Evolutionary conservation across 1,139 yeast species (phyloP), one percentile per base, ranked within the genome.

Genomic region (Suhomyces bribrorum): DNA sequence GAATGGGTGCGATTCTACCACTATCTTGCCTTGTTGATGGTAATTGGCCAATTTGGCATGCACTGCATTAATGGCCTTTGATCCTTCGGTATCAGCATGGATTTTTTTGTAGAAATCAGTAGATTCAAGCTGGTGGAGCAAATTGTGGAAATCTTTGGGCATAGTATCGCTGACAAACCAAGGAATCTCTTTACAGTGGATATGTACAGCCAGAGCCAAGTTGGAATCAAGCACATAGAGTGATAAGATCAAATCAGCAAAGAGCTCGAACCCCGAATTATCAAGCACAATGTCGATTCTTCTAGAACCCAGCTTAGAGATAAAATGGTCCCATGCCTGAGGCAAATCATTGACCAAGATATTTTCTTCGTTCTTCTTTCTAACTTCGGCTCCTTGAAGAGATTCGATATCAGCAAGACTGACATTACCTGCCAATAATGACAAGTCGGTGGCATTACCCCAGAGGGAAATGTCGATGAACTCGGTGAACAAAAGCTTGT

Each of bases 91-190:
- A 15, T 47, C 41, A 8, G 49, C 44, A 66, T 69, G 51, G 25
- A 75, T 70, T 4, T 72, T 67, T 2, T 71, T 67, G 64, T 85
- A 88, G 47, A 81, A 72, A 5, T 59, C 42, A 4, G 66, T 52
- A 52, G 83, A 78, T 14, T 55, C 57, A 52, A 92, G 69, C 52
- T 87, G 88, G 24, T 64, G 54, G 24, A 88, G 56, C 40, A 89
- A 67, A 29, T 73, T 63, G 32, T 72, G 70, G 48, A 87, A 79
- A 62, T 92, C 99, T 50, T 82, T 81, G 17, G 87, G 79, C 78
- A 89, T 81, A 11, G 94, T 94, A 60, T 92, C 99, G 53, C 96
- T 86, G 14, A 92, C 98, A 82, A 92, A 90, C 95, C 97, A 92
- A 28, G 98, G 97, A 46, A 88, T 76, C 41, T 81, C 79, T 63